These are phyloP conservation scores for Scedosporium aurantiacum DNA, from an alignment of 2,329 filamentous ascomycete genomes.

Conservation along the genomic window DNA sequence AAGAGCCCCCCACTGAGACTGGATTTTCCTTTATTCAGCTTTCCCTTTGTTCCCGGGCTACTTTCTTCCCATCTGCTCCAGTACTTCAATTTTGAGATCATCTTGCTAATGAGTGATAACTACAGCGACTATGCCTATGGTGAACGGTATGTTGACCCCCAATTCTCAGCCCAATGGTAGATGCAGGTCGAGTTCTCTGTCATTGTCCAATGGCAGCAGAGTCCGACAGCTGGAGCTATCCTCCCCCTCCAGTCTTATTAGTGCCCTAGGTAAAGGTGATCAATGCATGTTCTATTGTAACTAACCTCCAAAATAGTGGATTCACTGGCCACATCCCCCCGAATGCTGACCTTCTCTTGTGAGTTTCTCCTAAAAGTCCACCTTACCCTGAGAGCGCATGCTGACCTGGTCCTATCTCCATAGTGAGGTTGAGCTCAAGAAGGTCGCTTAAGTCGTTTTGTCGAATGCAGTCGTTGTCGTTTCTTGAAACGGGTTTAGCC, in stretches of 20 bases:
- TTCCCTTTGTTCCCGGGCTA: no score
- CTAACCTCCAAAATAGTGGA: slow-evolving; percentile 40
- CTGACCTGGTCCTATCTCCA: not conserved
- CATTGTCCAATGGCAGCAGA: not conserved
- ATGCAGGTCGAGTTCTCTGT: not conserved
- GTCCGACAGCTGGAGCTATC: not conserved
- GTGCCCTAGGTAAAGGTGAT: not conserved
- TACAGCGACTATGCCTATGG: slow-evolving; percentile 55
- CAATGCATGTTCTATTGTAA: not conserved
- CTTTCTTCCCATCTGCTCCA: no score
- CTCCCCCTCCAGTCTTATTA: not conserved
- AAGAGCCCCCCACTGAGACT: slow-evolving; percentile 19
- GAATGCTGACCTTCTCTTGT: slow-evolving; percentile 73
- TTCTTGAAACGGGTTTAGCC: no score
- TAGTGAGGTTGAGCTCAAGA: slow-evolving; percentile 60
- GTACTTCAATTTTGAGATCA: no score
- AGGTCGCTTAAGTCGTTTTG: slow-evolving; percentile 35
- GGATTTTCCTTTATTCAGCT: no score
- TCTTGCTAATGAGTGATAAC: not conserved
- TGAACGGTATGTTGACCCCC: slow-evolving; percentile 33
- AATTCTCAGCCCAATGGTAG: not conserved
- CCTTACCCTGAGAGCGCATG: not conserved
- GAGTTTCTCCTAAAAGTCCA: slow-evolving; percentile 29
- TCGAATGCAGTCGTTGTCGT: slow-evolving; percentile 4
- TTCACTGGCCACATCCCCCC: slow-evolving; percentile 70